These are phyloP conservation scores for Noccaea caerulescens DNA, from an alignment of 345 rosid genomes.

Conservation along the genomic window DNA sequence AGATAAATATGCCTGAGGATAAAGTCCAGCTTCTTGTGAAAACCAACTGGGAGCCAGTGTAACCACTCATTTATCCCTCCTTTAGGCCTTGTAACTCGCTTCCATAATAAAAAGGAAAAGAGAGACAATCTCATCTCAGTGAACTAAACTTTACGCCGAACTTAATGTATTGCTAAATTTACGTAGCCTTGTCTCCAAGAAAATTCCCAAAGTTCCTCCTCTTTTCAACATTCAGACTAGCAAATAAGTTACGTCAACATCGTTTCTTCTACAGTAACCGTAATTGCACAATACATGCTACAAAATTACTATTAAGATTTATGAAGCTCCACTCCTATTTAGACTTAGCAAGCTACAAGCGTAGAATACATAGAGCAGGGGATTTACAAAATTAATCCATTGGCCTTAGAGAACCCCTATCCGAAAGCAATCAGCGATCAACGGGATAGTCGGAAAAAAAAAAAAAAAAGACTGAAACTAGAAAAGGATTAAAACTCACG, in stretches of 20 bases:
- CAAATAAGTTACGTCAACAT: neutral
- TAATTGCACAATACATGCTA: constrained; percentile 4
- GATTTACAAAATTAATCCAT: neutral
- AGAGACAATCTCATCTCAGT: constrained; percentile 16
- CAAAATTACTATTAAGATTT: neutral
- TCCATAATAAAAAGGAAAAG: neutral
- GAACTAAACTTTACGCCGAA: neutral
- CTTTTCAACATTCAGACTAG: constrained; percentile 19
- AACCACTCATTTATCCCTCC: constrained; percentile 93
- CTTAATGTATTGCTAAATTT: neutral
- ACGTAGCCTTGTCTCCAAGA: neutral
- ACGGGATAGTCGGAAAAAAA: neutral
- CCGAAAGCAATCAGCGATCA: constrained; percentile 5
- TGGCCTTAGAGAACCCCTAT: neutral
- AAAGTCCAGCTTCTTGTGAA: constrained; percentile 72
- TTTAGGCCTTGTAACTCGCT: constrained; percentile 95
- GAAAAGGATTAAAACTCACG: constrained; percentile 51
- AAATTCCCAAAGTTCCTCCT: neutral
- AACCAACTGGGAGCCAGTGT: constrained; percentile 87
- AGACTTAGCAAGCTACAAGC: neutral
- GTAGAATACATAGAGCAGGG: neutral
- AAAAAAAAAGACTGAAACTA: neutral
- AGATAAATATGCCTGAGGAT: constrained; percentile 57
- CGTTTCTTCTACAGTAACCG: neutral
- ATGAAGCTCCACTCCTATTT: neutral